Base-by-base conservation (phyloP, 2,329 filamentous ascomycete species). In the Pestalotiopsis sp. region DNA sequence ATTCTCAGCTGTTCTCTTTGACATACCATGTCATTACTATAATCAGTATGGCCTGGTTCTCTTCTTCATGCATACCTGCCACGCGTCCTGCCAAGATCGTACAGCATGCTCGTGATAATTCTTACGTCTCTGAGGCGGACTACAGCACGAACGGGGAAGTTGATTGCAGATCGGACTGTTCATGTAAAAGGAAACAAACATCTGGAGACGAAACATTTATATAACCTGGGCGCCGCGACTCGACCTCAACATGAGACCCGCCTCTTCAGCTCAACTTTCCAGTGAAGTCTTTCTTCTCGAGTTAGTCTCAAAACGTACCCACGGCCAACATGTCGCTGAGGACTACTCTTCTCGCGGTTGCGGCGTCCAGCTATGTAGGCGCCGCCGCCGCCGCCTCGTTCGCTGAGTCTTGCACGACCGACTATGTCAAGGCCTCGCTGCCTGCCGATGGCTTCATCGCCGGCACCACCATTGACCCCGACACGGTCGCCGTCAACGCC, bases 401-500 rank as follows among this genome's bases (percentile, higher is more conserved):
- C 14, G 45, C 38, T 31, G 63, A 65, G 17, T 38, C 41, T 11
- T 65, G 63, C 63, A 65, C 63, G 9, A 3, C 38, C n/a, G 23
- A 49, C n/a, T 65, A 65, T 2, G 63, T 65, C 20, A 23, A 65
- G 63, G n/a, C 63, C 17, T 5, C 41, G 4, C 45, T 65, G 7
- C 63, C 63, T 14, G 63, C 23, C 13, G n/a, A 23, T 31, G 38
- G 57, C 57, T 59, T 56, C 63, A 56, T 65, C 23, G 17, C 38
- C 20, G 63, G 63, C 9, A 65, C 38, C n/a, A 56, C 41, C n/a
- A 49, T 65, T 14, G 27, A 27, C 27, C n/a, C 38, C 9, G 31
- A 49, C 63, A 25, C 63, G 12, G 40, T 65, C 17, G 25, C 63
- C 13, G 63, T 56, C 25, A 65, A 65, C 31, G 63, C 63, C 20